Percentiles rank a stretch among this genome's conserved stretches.
These are phyloP conservation scores for Alternaria conjuncta DNA, from an alignment of 2,329 filamentous ascomycete species.

Conservation along the genomic window DNA sequence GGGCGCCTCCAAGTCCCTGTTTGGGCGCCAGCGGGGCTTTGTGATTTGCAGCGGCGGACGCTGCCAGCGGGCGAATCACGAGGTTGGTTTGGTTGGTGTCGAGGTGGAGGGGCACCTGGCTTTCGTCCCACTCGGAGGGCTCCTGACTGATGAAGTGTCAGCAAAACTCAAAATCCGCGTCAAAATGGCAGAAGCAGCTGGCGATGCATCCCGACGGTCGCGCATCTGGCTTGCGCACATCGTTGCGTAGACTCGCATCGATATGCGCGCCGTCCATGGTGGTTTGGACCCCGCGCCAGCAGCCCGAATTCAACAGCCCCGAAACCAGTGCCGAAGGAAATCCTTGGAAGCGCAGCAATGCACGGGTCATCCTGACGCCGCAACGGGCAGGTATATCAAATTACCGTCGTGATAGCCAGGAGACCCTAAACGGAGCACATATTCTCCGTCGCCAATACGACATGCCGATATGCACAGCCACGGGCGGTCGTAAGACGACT, in stretches of 20 bases:
- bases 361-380: slow-evolving; percentile 13
- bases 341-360: slow-evolving; percentile 2
- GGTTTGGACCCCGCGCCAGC: slow-evolving; percentile 21
- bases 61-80: slow-evolving; percentile 37
- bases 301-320: slow-evolving; percentile 7
- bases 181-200: slow-evolving; percentile 12
- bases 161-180: slow-evolving; percentile 14
- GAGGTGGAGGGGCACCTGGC: slow-evolving; percentile 36
- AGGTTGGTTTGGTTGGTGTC: slow-evolving; percentile 38
- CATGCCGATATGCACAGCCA: slow-evolving; percentile 3
- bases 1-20: slow-evolving; percentile 41
- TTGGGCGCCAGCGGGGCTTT: slow-evolving; percentile 48
- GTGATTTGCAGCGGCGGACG: slow-evolving; percentile 32
- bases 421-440: neutral
- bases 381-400: slow-evolving; percentile 2
- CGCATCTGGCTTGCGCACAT: slow-evolving; percentile 13
- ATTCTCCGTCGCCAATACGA: slow-evolving; percentile 1
- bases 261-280: slow-evolving; percentile 26
- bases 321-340: slow-evolving; percentile 12
- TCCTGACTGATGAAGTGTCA: slow-evolving; percentile 41
- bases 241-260: slow-evolving; percentile 21
- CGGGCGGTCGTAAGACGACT: slow-evolving; percentile 4
- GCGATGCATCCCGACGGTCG: neutral
- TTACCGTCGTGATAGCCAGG: neutral
- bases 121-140: slow-evolving; percentile 37